These are phyloP conservation scores for Caryocar brasiliense DNA, from an alignment of 441 rosid genomes.

Conservation along the genomic window DNA sequence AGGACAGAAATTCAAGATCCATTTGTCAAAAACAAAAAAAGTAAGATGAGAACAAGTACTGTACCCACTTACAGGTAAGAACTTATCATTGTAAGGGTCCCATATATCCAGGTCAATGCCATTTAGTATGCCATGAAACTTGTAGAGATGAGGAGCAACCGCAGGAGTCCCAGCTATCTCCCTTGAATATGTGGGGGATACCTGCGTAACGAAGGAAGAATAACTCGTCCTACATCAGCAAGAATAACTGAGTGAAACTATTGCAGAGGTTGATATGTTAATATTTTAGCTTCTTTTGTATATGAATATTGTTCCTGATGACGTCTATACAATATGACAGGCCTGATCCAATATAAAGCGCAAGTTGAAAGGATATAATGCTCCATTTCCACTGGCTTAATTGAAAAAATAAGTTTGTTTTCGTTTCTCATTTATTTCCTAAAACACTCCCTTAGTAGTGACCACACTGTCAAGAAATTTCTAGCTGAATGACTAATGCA, in stretches of 20 bases:
- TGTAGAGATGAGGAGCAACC: conserved; percentile 63
- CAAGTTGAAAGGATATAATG: no score
- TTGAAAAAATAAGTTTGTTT: no score
- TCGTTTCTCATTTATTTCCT: no score
- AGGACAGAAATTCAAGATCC: background rate
- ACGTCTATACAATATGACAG: no score
- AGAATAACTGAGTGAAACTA: background rate
- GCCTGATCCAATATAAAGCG: no score
- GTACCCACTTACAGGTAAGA: conserved; percentile 60
- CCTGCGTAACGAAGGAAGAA: conserved; percentile 34
- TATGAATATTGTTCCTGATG: no score
- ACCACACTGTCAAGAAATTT: background rate
- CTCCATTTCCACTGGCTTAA: no score
- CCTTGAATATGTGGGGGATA: conserved; percentile 66
- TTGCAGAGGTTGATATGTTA: background rate
- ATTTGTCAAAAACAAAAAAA: background rate
- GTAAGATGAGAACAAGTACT: background rate
- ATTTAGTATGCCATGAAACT: conserved; percentile 86
- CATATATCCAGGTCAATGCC: conserved; percentile 94
- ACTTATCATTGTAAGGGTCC: conserved; percentile 84
- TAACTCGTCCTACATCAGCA: background rate
- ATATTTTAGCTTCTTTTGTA: background rate
- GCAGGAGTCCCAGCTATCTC: conserved; percentile 76
- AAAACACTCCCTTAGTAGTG: no score
- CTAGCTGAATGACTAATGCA: background rate